Conservation (phyloP, 768 basidiomycete genomes). For the Boletus vermiculosoides region DNA sequence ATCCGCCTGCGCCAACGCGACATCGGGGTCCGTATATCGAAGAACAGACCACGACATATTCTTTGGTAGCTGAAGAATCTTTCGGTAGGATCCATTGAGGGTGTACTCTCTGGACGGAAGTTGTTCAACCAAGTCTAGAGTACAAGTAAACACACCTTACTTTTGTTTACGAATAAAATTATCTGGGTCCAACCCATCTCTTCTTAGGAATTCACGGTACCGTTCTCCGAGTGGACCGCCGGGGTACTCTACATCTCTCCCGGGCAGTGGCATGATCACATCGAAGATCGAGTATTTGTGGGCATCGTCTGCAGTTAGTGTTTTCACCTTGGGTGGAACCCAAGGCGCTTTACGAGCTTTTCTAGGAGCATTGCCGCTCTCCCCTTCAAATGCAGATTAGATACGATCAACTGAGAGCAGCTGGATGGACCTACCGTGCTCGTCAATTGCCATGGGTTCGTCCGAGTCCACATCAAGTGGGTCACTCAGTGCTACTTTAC, state of each 20-base stretch:
- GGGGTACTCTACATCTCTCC: conserved; percentile 91
- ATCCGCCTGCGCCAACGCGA: conserved; percentile 89
- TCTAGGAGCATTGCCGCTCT: conserved; percentile 15
- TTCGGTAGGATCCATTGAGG: conserved; percentile 89
- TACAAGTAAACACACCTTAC: conserved; percentile 41
- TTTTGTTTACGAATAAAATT: conserved; percentile 89
- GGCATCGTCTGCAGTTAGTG: conserved; percentile 73
- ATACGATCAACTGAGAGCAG: not conserved
- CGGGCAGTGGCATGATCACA: conserved; percentile 96
- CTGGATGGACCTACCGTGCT: conserved; percentile 29
- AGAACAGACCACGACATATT: conserved; percentile 80
- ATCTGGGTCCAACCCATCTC: conserved; percentile 88
- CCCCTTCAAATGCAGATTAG: conserved; percentile 21
- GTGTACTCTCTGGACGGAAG: conserved; percentile 72
- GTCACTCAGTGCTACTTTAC: conserved; percentile 29
- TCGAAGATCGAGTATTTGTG: conserved; percentile 87
- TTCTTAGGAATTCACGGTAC: conserved; percentile 75
- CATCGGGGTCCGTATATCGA: conserved; percentile 90
- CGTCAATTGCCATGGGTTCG: conserved; percentile 35
- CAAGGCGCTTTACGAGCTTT: conserved; percentile 43
- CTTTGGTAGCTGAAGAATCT: conserved; percentile 82
- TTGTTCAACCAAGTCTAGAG: conserved; percentile 7
- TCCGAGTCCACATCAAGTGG: conserved; percentile 29
- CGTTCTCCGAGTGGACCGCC: conserved; percentile 83
- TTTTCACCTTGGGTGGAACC: conserved; percentile 69